Percentiles rank a stretch among this genome's conserved stretches.
Conservation (phyloP, 495 filamentous ascomycete species). For the Aspergillus asperescens region DNA sequence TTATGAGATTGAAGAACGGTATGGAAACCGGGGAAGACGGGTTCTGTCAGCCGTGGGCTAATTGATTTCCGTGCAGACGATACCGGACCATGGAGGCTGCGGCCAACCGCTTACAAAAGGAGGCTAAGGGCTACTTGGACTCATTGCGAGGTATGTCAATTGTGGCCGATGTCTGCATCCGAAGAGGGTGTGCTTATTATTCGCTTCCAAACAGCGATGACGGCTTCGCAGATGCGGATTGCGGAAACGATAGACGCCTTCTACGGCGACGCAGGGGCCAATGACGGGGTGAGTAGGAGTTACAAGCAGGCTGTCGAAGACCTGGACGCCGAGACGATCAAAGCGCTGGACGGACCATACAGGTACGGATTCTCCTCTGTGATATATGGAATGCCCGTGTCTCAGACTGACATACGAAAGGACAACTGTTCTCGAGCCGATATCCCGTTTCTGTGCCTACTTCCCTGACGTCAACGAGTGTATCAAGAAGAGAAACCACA, state of each 20-base stretch:
- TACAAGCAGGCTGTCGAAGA: conserved; percentile 99
- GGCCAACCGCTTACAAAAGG: conserved; percentile 85
- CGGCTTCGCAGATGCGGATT: conserved; percentile 98
- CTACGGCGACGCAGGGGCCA: conserved; percentile 92
- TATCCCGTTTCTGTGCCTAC: conserved; percentile 92
- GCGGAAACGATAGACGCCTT: conserved; percentile 99
- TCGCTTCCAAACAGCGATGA: conserved; percentile 68
- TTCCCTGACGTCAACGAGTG: conserved; percentile 99
- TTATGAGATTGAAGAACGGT: conserved; percentile 97
- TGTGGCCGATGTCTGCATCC: background rate
- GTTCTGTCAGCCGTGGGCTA: background rate
- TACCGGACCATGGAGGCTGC: conserved; percentile 96
- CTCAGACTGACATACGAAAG: conserved; percentile 32
- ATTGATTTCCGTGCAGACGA: conserved; percentile 50
- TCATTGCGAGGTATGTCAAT: conserved; percentile 70
- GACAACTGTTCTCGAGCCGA: conserved; percentile 91
- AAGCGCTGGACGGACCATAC: conserved; percentile 96
- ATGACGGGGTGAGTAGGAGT: conserved; percentile 87
- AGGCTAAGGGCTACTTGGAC: conserved; percentile 96
- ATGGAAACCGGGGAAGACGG: conserved; percentile 16
- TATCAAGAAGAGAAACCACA: conserved; percentile 98
- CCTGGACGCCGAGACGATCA: conserved; percentile 95
- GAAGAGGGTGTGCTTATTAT: conserved; percentile 8
- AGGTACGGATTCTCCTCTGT: conserved; percentile 42
- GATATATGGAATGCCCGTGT: background rate